Evolutionary conservation across 2,329 filamentous ascomycete species (phyloP), one percentile per base, ranked within the genome.

Genomic region (Ceratocystis eucalypticola): DNA sequence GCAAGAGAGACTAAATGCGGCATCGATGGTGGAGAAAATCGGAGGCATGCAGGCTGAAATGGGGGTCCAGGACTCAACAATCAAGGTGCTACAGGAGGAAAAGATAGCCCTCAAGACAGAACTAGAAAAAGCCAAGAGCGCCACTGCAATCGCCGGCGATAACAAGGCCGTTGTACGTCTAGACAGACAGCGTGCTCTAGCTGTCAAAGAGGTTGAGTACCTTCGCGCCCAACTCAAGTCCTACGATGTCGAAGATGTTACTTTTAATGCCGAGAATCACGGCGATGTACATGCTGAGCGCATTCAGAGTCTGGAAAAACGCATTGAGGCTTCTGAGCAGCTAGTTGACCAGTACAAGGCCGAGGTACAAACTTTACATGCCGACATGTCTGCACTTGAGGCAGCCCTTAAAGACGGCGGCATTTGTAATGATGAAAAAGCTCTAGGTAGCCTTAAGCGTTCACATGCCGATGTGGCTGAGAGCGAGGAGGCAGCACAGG

Each of bases 201-300:
- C 92, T 0, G 81, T 91, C 28, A 96, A 96, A 73, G 95, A 99
- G 74, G 90, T 94, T 0, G 92, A 96, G 70, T 96, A 96, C 73
- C 82, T 99, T 5, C 88, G 94, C 25, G 93, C 91, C 0, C 94
- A 99, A 75, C 81, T 97, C 65, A 92, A 92, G 76, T 88, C 89
- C 0, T 88, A 95, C 68, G 90, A 97, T 72, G 83, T 85, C 0
- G 94, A 99, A 75, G 92, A 97, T 71, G 84, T 85, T 65, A 92
- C 92, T 0, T 88, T 96, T 44, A 85, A 84, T 55, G 87, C 88
- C 65, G 90, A 99, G 71, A 46, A 28, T 6, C 33, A 25, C 10
- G 48, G 28, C 20, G 48, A 62, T n/a, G n/a, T 45, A 3, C 48
- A 68, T 25, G 45, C 64, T n/a, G 64, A 66, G 53, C 64, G 62